A percentile compares a stretch with the other conserved stretches of the same genome.
Evolutionary conservation across 202 grass and related monocot genomes (phyloP).

Genomic region (Cymbopogon flexuosus): DNA sequence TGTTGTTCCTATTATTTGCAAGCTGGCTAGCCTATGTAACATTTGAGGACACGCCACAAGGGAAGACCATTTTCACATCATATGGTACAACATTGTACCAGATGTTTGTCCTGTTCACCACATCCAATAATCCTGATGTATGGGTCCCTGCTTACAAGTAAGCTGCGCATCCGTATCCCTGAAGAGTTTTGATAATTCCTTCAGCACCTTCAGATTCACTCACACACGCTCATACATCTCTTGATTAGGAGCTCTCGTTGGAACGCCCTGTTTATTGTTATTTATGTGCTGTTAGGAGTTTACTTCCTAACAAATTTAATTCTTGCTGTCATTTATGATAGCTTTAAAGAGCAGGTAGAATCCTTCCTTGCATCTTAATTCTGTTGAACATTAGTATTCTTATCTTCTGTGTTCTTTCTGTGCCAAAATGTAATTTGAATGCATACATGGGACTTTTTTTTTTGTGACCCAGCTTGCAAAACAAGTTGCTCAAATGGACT

Average conservation of each 20-base stretch:
- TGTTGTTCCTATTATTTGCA: conserved; percentile 86
- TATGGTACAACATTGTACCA: conserved; percentile 83
- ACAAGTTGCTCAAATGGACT: conserved; percentile 74
- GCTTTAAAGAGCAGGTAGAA: conserved; percentile 90
- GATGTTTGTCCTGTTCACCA: conserved; percentile 99
- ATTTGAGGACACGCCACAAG: conserved; percentile 90
- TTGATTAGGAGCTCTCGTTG: conserved; percentile 86
- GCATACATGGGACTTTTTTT: conserved; percentile 23
- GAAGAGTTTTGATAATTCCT: conserved; percentile 27
- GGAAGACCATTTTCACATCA: conserved; percentile 69
- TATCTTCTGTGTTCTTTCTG: conserved; percentile 5
- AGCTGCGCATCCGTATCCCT: conserved; percentile 29
- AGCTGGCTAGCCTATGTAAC: conserved; percentile 96
- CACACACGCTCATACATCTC: conserved; percentile 24
- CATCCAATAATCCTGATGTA: conserved; percentile 98
- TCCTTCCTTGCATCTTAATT: conserved; percentile 6
- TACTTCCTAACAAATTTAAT: conserved; percentile 98
- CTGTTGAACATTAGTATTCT: conserved; percentile 18
- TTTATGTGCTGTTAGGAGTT: conserved; percentile 92
- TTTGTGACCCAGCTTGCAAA: conserved; percentile 66
- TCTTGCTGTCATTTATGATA: conserved; percentile 97
- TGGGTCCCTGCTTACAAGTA: conserved; percentile 99
- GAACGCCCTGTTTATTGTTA: conserved; percentile 77
- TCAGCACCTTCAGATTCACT: conserved; percentile 12
- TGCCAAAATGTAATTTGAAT: conserved; percentile 15